Evolutionary conservation across 179 eudicot species (phyloP), one percentile per base, ranked within the genome.

Genomic region (Drosera spatulata): DNA sequence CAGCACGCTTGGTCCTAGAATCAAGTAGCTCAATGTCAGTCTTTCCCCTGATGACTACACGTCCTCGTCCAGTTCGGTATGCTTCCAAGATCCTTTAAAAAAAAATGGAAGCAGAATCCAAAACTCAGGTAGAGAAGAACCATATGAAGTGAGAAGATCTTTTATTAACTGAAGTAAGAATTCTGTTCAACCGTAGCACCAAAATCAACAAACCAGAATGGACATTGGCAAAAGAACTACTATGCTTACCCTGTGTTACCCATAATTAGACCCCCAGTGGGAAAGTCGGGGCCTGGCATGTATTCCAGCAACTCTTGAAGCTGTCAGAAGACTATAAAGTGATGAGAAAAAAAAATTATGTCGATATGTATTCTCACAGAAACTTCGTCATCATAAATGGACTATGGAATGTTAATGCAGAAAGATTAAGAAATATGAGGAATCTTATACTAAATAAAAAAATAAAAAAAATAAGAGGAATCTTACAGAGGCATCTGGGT

Each of bases 241-340:
- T 39, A 53, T 64, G 59, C 82, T 51, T 80, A 91, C 97, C 97
- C 97, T 39, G 68, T 56, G 61, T 77, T 93, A 42, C 99, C 99
- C 99, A 93, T 93, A 67, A 93, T 80, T 67, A 86, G 53, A 64
- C 99, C 99, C 66, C 99, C 99, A 54, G 97, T 93, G 33, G 99
- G 99, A 53, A 93, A 93, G 69, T 93, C 99, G 46, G 99, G 99
- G 67, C 85, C 99, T 50, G 99, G 99, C 99, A 93, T 81, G 87
- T 72, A 87, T 71, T 89, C 99, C 79, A 93, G 73, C 82, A 93
- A 60, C 70, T 93, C 96, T 72, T 86, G 94, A 65, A 93, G 82
- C 99, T 93, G n/a, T 63, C 48, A 61, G 48, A 74, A 55, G 52
- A 39, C 45, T 2, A 43, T 22, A 47, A 42, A 47, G 15, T 38